Percentiles rank a stretch among this genome's conserved stretches.
Conservation (phyloP, 805 yeast species). For the Cyberlindnera saturnus region DNA sequence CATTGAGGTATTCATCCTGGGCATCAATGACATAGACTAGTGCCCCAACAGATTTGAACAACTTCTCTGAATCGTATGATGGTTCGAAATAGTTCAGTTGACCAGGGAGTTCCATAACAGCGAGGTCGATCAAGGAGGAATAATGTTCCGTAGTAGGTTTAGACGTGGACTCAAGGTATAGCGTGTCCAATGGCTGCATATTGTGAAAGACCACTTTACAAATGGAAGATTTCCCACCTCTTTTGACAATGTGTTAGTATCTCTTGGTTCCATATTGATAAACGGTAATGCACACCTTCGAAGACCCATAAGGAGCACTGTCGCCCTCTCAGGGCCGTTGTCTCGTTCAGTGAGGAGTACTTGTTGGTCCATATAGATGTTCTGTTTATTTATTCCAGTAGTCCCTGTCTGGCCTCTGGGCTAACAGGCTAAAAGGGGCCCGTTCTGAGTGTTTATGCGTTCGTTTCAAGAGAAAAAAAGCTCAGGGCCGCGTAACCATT, state of each 20-base stretch:
- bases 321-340: conserved; percentile 58
- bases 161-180: conserved; percentile 84
- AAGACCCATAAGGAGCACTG: conserved; percentile 81
- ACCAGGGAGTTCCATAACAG: conserved; percentile 93
- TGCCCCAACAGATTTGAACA: conserved; percentile 82
- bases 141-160: conserved; percentile 84
- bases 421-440: too few species aligned
- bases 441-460: too few species aligned
- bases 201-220: conserved; percentile 94
- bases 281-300: conserved; percentile 39
- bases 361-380: conserved; percentile 5
- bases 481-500: too few species aligned
- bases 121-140: conserved; percentile 75
- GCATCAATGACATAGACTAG: conserved; percentile 91
- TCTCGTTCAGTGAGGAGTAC: conserved; percentile 21
- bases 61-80: conserved; percentile 65
- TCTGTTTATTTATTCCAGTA: background rate
- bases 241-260: background rate
- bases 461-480: too few species aligned
- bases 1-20: conserved; percentile 91
- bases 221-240: conserved; percentile 90
- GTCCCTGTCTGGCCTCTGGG: too few species aligned
- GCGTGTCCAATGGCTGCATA: conserved; percentile 92
- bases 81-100: conserved; percentile 88
- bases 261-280: background rate